Conservation (phyloP, 306 rosid genomes). For the Carpinus fangiana region DNA sequence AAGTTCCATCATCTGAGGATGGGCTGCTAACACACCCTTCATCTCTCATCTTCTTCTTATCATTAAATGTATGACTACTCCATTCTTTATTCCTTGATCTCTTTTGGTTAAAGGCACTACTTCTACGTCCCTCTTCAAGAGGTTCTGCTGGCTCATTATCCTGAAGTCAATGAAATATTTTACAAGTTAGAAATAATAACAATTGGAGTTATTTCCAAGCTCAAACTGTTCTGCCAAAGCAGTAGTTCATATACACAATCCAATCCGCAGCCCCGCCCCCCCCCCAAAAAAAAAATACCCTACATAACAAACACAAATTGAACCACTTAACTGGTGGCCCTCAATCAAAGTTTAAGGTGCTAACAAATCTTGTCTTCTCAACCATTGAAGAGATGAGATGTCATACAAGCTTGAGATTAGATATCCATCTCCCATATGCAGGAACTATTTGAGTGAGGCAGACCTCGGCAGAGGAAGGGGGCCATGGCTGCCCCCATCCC, state of each 20-base stretch:
- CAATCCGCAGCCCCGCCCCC: background rate
- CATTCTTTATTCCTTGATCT: conserved; percentile 28
- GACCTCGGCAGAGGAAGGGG: too few species aligned
- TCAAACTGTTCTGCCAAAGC: background rate
- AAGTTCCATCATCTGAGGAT: conserved; percentile 27
- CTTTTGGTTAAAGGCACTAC: conserved; percentile 22
- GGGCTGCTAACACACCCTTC: conserved; percentile 16
- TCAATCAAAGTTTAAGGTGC: background rate
- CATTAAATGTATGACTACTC: conserved; percentile 10
- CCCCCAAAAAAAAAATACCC: background rate
- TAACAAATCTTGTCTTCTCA: background rate
- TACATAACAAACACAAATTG: background rate
- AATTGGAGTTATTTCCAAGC: conserved; percentile 18
- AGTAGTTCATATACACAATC: background rate
- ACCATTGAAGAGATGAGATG: background rate
- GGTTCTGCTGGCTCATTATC: conserved; percentile 33
- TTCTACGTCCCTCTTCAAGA: conserved; percentile 10
- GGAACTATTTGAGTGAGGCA: too few species aligned
- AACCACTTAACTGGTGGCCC: background rate
- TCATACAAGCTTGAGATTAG: background rate
- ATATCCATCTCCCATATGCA: background rate
- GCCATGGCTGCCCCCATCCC: too few species aligned
- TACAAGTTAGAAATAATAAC: background rate
- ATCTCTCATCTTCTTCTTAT: conserved; percentile 22
- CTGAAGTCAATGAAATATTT: conserved; percentile 36